phyloP scores from a whole-genome alignment of 495 filamentous ascomycete species.

The Cryomyces minteri region DNA sequence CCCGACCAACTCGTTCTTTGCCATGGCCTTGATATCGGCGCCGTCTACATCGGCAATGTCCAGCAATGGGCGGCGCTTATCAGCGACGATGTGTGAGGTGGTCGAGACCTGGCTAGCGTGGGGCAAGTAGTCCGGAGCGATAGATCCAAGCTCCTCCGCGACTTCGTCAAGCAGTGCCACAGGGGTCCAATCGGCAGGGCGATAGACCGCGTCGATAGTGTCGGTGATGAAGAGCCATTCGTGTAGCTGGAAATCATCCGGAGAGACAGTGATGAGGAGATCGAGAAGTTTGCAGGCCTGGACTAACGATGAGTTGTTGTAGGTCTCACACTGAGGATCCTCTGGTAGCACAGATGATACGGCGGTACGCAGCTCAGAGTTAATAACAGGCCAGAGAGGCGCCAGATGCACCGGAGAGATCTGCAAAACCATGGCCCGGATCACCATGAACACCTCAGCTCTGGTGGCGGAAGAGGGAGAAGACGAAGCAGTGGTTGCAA shows the following conservation, averaged over 20 bases:
- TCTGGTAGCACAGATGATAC: constrained; percentile 57
- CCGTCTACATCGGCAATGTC: constrained; percentile 2
- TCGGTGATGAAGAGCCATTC: constrained; percentile 97
- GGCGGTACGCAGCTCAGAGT: constrained; percentile 67
- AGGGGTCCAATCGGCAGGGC: constrained; percentile 50
- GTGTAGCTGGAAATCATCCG: constrained; percentile 88
- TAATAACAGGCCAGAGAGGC: constrained; percentile 76
- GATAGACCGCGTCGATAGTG: constrained; percentile 90
- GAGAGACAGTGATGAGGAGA: constrained; percentile 59
- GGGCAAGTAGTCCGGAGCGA: constrained; percentile 20
- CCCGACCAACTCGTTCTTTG: constrained; percentile 16
- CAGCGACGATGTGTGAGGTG: not conserved
- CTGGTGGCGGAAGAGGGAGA: constrained; percentile 83
- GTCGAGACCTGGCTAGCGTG: constrained; percentile 7
- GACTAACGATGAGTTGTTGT: constrained; percentile 53
- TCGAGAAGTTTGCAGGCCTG: constrained; percentile 91
- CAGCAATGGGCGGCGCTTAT: constrained; percentile 2
- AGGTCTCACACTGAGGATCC: constrained; percentile 48
- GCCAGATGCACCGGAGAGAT: constrained; percentile 60
- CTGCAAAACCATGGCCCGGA: constrained; percentile 62
- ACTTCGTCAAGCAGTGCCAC: constrained; percentile 73
- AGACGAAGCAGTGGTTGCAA: constrained; percentile 69
- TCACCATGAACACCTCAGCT: constrained; percentile 75
- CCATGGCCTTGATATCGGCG: constrained; percentile 16
- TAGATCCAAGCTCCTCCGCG: constrained; percentile 52